Conservation (phyloP, 2,329 filamentous ascomycete genomes). For the Parastagonospora nodorum region DNA sequence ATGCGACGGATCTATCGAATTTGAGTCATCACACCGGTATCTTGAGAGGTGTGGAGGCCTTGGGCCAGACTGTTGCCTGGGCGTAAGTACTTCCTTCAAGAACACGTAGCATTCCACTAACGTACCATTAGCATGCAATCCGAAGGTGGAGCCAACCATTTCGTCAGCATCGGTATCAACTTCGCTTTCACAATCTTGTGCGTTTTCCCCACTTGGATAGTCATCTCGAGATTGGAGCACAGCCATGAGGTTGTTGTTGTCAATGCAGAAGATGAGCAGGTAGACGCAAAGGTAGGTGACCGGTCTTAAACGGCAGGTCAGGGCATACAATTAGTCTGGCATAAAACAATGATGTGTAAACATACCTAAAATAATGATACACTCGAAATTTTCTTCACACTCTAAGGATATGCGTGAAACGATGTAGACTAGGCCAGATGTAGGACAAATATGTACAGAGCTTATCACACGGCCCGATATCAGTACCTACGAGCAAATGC, state of each 20-base stretch:
- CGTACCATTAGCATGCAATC: conserved; percentile 35
- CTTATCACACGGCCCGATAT: no score
- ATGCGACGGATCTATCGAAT: conserved; percentile 38
- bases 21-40: conserved; percentile 43
- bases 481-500: no score
- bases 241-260: conserved; percentile 35
- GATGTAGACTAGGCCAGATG: no score
- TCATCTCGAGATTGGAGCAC: conserved; percentile 37
- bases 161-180: conserved; percentile 44
- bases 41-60: conserved; percentile 40
- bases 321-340: no score
- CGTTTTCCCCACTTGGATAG: conserved; percentile 40
- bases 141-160: conserved; percentile 43
- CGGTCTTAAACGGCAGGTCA: background rate
- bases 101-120: conserved; percentile 9
- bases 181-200: conserved; percentile 41
- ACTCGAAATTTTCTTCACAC: no score
- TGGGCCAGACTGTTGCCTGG: conserved; percentile 45
- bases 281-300: conserved; percentile 10
- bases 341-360: no score
- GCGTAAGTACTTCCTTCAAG: conserved; percentile 26
- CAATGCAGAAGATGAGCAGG: conserved; percentile 19
- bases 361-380: no score
- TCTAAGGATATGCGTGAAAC: no score
- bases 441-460: no score